A percentile compares a stretch with the other conserved stretches of the same genome.
Conservation (phyloP, 495 filamentous ascomycete species). For the Lepraria neglecta region DNA sequence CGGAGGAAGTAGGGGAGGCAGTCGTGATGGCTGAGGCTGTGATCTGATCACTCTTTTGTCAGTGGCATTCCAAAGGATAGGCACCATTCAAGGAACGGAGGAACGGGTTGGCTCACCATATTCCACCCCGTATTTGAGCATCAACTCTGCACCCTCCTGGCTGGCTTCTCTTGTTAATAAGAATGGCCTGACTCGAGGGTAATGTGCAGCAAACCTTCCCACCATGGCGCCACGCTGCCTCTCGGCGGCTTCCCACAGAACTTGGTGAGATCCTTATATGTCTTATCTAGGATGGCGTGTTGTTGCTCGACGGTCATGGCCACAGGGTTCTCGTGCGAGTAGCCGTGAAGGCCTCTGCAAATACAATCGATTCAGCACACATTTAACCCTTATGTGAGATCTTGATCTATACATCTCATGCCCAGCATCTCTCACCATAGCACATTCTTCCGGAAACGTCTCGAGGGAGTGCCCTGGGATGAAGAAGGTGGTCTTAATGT, state of each 20-base stretch:
- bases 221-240: conserved; percentile 59
- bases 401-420: conserved; percentile 54
- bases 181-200: no score
- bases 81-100: neutral
- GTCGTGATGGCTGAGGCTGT: conserved; percentile 62
- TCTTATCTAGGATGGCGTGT: conserved; percentile 68
- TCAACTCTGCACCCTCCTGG: conserved; percentile 58
- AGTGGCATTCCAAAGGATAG: neutral
- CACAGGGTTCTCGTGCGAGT: conserved; percentile 69
- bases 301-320: conserved; percentile 71
- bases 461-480: conserved; percentile 76
- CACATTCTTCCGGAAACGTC: conserved; percentile 70
- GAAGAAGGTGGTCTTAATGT: conserved; percentile 79
- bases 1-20: conserved; percentile 60
- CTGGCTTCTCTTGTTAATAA: conserved; percentile 34
- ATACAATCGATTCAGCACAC: conserved; percentile 5
- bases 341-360: conserved; percentile 56
- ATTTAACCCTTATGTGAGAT: neutral
- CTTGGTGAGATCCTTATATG: conserved; percentile 61
- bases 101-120: conserved; percentile 35
- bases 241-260: conserved; percentile 71
- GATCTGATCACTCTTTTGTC: conserved; percentile 26
- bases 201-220: conserved; percentile 38
- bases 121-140: conserved; percentile 63
- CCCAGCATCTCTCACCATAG: conserved; percentile 64